These are phyloP conservation scores for Cardamine occulta DNA, from an alignment of 345 rosid genomes.

Conservation along the genomic window DNA sequence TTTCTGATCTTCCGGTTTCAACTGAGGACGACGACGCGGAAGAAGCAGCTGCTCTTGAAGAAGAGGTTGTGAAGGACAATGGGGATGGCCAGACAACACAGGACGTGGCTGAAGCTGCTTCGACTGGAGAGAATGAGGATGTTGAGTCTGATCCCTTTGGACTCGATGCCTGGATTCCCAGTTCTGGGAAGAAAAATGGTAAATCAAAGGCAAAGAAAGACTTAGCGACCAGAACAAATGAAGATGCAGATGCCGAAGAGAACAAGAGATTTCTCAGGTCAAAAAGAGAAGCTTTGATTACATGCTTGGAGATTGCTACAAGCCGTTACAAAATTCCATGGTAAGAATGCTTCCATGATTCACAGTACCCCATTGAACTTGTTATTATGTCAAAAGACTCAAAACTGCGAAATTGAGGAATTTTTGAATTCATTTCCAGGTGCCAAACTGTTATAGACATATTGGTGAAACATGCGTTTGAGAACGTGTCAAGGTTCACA, in stretches of 20 bases:
- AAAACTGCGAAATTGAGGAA: constrained; percentile 10
- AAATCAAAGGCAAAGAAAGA: constrained; percentile 64
- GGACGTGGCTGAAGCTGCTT: constrained; percentile 40
- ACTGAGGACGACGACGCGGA: constrained; percentile 74
- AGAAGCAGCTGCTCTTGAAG: constrained; percentile 74
- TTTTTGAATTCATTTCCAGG: constrained; percentile 51
- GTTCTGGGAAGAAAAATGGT: constrained; percentile 60
- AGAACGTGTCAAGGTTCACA: constrained; percentile 79
- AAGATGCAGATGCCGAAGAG: constrained; percentile 59
- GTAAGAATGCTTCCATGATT: constrained; percentile 45
- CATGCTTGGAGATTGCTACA: constrained; percentile 92
- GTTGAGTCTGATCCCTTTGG: constrained; percentile 90
- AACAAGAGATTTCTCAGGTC: constrained; percentile 67
- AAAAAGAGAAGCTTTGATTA: constrained; percentile 80
- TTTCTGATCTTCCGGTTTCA: constrained; percentile 72
- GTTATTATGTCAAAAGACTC: not conserved
- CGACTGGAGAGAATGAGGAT: constrained; percentile 48
- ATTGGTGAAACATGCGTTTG: constrained; percentile 89
- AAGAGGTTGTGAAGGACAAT: constrained; percentile 44
- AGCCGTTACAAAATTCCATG: constrained; percentile 83
- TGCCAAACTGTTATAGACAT: constrained; percentile 97
- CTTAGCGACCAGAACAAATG: constrained; percentile 43
- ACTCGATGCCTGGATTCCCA: constrained; percentile 73
- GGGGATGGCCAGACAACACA: constrained; percentile 44
- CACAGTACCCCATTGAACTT: constrained; percentile 14